Conservation (phyloP, 1,284 basidiomycete species). For the Kalmanozyma brasiliensis region DNA sequence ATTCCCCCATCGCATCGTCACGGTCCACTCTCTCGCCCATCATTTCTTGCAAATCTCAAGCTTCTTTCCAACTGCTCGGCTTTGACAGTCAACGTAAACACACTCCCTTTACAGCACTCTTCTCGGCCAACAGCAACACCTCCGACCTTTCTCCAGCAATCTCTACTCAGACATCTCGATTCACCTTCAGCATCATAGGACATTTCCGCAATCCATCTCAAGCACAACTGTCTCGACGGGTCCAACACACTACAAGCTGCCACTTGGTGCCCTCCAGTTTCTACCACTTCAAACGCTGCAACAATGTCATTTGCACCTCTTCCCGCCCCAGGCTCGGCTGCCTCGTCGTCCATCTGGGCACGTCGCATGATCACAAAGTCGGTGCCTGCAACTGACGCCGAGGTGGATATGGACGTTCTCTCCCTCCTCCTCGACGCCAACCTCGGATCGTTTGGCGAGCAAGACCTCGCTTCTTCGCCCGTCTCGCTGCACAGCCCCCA, state of each 20-base stretch:
- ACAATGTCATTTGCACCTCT: constrained; percentile 22
- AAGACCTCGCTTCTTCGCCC: constrained; percentile 3
- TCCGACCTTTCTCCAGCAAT: neutral
- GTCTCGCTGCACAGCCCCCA: constrained; percentile 6
- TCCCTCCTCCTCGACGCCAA: constrained; percentile 37
- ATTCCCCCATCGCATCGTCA: constrained; percentile 8
- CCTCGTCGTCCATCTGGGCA: constrained; percentile 34
- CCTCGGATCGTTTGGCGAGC: constrained; percentile 19
- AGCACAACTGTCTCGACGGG: constrained; percentile 7
- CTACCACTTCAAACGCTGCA: neutral
- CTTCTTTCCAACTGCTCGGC: too few species aligned
- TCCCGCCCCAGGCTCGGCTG: constrained; percentile 1
- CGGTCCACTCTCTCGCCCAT: neutral
- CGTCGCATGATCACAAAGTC: constrained; percentile 35
- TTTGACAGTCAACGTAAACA: too few species aligned
- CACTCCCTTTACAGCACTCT: constrained; percentile 1
- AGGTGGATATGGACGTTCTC: constrained; percentile 43
- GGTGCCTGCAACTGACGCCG: constrained; percentile 8
- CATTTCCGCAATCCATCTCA: neutral
- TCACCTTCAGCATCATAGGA: neutral
- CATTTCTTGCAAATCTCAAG: too few species aligned
- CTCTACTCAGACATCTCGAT: neutral
- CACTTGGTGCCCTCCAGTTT: constrained; percentile 15
- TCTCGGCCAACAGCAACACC: constrained; percentile 5
- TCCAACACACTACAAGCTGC: neutral